Conservation (phyloP, 2,329 filamentous ascomycete genomes). For the Paraphaeosphaeria sporulosa region DNA sequence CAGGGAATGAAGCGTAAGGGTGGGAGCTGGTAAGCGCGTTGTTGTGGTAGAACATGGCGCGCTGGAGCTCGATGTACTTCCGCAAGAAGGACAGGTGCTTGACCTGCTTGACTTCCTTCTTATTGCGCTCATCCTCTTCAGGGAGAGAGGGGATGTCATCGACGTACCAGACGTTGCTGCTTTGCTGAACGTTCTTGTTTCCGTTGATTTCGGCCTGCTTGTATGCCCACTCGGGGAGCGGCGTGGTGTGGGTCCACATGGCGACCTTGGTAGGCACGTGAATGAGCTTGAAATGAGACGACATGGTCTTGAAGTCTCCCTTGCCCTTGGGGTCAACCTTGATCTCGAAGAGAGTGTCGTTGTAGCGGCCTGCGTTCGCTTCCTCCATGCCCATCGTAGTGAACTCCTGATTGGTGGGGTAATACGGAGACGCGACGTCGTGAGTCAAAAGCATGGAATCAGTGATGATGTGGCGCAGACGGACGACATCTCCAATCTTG, state of each 20-base stretch:
- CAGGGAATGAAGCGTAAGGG: constrained; percentile 92
- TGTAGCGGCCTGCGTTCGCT: constrained; percentile 75
- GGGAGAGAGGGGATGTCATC: constrained; percentile 88
- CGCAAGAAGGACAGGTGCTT: constrained; percentile 86
- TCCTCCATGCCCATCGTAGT: constrained; percentile 80
- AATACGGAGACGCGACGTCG: constrained; percentile 95
- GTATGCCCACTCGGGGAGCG: constrained; percentile 96
- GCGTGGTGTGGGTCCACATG: constrained; percentile 97
- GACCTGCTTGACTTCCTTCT: constrained; percentile 78
- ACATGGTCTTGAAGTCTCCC: constrained; percentile 88
- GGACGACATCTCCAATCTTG: constrained; percentile 83
- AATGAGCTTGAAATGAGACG: constrained; percentile 94
- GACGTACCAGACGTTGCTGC: constrained; percentile 93
- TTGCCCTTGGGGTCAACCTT: constrained; percentile 84
- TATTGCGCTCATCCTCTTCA: constrained; percentile 73
- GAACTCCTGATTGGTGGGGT: constrained; percentile 98
- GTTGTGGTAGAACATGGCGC: constrained; percentile 99
- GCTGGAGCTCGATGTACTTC: constrained; percentile 96
- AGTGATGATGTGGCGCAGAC: constrained; percentile 85
- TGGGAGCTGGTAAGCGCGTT: constrained; percentile 97
- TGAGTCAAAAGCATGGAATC: constrained; percentile 89
- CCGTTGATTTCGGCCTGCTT: constrained; percentile 99
- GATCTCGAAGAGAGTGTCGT: constrained; percentile 93
- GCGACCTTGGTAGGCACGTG: constrained; percentile 95
- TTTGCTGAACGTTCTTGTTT: constrained; percentile 91